Base-by-base conservation (phyloP, 768 basidiomycete species). In the Mrakia hoshinonis region DNA sequence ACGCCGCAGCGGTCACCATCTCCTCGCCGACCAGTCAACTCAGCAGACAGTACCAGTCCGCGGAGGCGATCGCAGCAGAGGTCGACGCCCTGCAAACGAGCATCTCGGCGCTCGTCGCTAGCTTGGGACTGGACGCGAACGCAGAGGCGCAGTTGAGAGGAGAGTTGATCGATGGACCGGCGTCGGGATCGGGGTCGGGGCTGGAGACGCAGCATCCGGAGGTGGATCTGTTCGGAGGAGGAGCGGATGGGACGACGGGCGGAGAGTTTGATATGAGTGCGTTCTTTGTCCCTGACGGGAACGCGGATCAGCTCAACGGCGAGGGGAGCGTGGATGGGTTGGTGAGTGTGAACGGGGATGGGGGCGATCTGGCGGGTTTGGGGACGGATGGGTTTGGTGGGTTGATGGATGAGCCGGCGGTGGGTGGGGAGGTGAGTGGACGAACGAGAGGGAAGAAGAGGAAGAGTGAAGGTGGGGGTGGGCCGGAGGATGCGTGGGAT, bases 61-160 rank as follows among this genome's bases (percentile, higher is more conserved):
- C 70, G 3, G 65, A 67, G 12, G 70, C 49, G 29, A 72, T 72
- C 65, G 51, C 64, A 10, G 64, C 54, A 24, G 70, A 72, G 24
- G 70, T 72, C 29, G 65, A 72, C 55, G 46, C 55, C 0, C 70
- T 72, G 3, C 70, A 72, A 31, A 54, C 54, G 46, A 67, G 58
- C 55, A 72, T 72, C 46, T 43, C 52, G 2, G 64, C 64, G 22
- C 60, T 72, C n/a, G 70, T 72, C 66, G 46, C 54, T 4, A 46
- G 46, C 20, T 54, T 72, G 18, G 70, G 70, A 6, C 18, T 72
- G 9, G 55, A 49, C 22, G 34, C 68, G 29, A 51, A 29, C 39
- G 58, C 60, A 13, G 46, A 20, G 38, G 62, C 39, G 15, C 62
- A 64, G 24, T 39, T 48, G 20, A 11, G 43, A 10, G 46, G 62